Conservation (phyloP, 768 basidiomycete genomes). For the Rhodosporidiobolus sp. region DNA sequence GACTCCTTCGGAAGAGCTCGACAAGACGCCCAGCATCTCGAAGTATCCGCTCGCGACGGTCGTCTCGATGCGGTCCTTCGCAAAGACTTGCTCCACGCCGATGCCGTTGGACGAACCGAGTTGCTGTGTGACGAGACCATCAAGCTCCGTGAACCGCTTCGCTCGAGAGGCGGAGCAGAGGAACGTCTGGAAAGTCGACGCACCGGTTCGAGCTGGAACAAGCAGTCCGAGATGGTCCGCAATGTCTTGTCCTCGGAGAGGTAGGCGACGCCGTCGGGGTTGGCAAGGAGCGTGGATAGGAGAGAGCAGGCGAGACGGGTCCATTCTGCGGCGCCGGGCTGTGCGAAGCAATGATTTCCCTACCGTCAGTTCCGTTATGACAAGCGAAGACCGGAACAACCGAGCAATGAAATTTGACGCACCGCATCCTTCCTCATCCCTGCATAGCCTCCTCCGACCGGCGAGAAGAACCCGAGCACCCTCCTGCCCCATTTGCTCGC, state of each 20-base stretch:
- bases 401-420: no score
- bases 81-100: constrained; percentile 55
- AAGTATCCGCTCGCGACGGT: constrained; percentile 89
- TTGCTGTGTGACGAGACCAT: neutral
- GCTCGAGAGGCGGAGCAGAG: neutral
- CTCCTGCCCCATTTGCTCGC: constrained; percentile 83
- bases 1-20: constrained; percentile 81
- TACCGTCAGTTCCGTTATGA: neutral
- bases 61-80: constrained; percentile 72
- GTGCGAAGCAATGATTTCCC: neutral
- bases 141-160: neutral
- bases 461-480: constrained; percentile 90
- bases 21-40: constrained; percentile 89
- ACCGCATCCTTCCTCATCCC: constrained; percentile 71
- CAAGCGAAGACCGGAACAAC: neutral
- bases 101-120: constrained; percentile 37
- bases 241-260: constrained; percentile 82
- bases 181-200: constrained; percentile 43
- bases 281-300: constrained; percentile 75
- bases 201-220: constrained; percentile 89
- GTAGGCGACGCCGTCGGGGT: constrained; percentile 77
- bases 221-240: constrained; percentile 74
- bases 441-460: constrained; percentile 77
- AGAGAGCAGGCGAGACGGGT: constrained; percentile 77
- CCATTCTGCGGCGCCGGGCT: constrained; percentile 75